Evolutionary conservation across 495 filamentous ascomycete species (phyloP).

Genomic region (Hyaloscypha hepaticicola): DNA sequence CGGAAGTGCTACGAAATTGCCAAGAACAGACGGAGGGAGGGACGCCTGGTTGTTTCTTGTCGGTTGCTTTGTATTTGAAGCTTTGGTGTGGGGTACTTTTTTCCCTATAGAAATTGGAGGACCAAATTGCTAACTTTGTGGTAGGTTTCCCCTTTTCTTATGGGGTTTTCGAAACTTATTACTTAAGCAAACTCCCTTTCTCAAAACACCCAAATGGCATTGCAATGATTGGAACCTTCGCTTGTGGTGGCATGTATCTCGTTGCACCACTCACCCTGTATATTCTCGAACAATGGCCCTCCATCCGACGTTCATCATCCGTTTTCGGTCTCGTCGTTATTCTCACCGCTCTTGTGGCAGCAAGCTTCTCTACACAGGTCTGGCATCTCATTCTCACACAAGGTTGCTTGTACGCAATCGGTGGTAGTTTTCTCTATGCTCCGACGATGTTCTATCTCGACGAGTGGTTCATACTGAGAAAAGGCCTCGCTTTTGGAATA

Average conservation of each 20-base stretch:
- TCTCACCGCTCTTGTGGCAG: constrained; percentile 31
- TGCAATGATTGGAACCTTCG: constrained; percentile 34
- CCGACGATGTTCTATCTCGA: constrained; percentile 39
- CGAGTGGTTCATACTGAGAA: constrained; percentile 49
- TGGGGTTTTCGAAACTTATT: constrained; percentile 51
- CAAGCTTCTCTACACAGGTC: constrained; percentile 44
- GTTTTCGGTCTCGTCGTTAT: constrained; percentile 9
- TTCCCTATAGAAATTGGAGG: background rate
- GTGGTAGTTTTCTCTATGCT: constrained; percentile 41
- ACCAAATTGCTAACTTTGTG: constrained; percentile 24
- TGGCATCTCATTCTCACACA: constrained; percentile 51
- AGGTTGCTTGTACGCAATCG: constrained; percentile 46
- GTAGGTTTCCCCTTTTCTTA: constrained; percentile 52
- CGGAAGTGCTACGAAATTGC: constrained; percentile 31
- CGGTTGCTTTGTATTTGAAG: constrained; percentile 56
- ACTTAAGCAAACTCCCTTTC: constrained; percentile 42
- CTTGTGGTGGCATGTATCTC: background rate
- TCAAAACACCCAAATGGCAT: constrained; percentile 34
- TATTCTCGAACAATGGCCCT: constrained; percentile 4
- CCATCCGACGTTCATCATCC: constrained; percentile 5
- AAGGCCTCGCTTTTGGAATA: constrained; percentile 51
- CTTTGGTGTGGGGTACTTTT: constrained; percentile 56
- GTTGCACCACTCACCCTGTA: constrained; percentile 5
- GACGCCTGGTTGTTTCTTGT: constrained; percentile 59
- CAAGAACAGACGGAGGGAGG: constrained; percentile 52